Conservation (phyloP, 371 early-diverging fungal species). For the Choanephora cucurbitarum region DNA sequence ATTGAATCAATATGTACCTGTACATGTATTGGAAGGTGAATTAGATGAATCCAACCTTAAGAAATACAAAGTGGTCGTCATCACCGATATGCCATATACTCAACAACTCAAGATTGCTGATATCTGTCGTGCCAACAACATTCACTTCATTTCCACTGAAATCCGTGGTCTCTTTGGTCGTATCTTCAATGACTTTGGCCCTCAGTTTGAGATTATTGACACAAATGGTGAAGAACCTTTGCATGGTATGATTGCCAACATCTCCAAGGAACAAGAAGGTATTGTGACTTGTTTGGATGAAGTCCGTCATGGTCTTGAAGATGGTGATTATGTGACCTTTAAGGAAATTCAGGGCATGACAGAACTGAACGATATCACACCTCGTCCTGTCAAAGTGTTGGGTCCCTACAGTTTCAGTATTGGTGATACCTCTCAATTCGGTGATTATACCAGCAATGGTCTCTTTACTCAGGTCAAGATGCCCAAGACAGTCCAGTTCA, state of each 20-base stretch:
- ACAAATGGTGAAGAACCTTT: slow-evolving; percentile 94
- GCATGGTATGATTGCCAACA: slow-evolving; percentile 92
- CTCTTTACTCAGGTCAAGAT: slow-evolving; percentile 94
- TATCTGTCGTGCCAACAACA: slow-evolving; percentile 80
- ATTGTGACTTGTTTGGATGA: slow-evolving; percentile 97
- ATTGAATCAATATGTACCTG: slow-evolving; percentile 98
- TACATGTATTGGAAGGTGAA: slow-evolving; percentile 78
- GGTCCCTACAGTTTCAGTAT: slow-evolving; percentile 96
- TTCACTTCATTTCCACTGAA: slow-evolving; percentile 94
- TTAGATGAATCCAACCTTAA: slow-evolving; percentile 71
- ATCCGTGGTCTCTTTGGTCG: slow-evolving; percentile 92
- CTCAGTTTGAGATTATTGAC: slow-evolving; percentile 88
- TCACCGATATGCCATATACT: slow-evolving; percentile 77
- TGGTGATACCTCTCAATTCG: slow-evolving; percentile 81
- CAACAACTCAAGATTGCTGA: slow-evolving; percentile 91
- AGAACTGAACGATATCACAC: slow-evolving; percentile 80
- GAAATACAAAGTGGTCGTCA: slow-evolving; percentile 87
- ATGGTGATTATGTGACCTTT: slow-evolving; percentile 96
- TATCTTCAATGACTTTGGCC: slow-evolving; percentile 98
- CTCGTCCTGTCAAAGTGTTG: slow-evolving; percentile 83
- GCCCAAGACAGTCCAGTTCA: slow-evolving; percentile 81
- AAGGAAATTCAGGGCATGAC: slow-evolving; percentile 93
- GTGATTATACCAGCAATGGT: slow-evolving; percentile 83
- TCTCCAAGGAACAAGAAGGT: slow-evolving; percentile 82
- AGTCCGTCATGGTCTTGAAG: slow-evolving; percentile 94